Evolutionary conservation across 768 basidiomycete species (phyloP), one percentile per base, ranked within the genome.

Genomic region (Paxillus rubicundulus): DNA sequence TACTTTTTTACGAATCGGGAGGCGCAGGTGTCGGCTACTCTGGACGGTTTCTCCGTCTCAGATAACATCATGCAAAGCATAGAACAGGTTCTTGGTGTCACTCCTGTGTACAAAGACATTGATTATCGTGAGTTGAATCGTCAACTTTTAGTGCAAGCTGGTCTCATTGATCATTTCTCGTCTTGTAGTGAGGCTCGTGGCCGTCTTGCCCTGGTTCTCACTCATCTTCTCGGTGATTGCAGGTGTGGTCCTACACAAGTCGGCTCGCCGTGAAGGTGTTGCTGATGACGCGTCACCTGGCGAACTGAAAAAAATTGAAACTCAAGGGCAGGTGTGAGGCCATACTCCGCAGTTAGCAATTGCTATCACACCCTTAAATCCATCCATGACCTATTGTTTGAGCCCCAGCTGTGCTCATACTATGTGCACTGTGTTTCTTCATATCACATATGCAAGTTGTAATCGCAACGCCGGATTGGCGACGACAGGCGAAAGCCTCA

Each of bases 201-300:
- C 80, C 1, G 73, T 82, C 52, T 59, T 82, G 28, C 78, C 80
- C 1, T 85, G 82, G 82, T 68, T 81, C 55, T 60, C 79, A 0
- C 54, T 77, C 54, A 57, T 80, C 6, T 77, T 76, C 53, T 67
- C 72, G 16, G 32, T 67, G 43, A 65, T 69, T 46, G 62, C 78
- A 9, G 70, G 74, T 20, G 59, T 65, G 28, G 63, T 76, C 45
- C 57, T 72, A 7, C 70, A 72, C 49, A 14, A 67, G 2, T 69
- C 75, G 16, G 61, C 69, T 17, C 1, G 53, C n/a, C 56, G 51
- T 50, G 51, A 17, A 5, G 37, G 37, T 24, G 47, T 7, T n/a
- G n/a, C 37, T 9, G 17, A 38, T 18, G 14, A 38, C 12, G 37
- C 37, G 7, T 17, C 16, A 2, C 44, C 20, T 6, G 32, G 27